Conservation (phyloP, 2,329 filamentous ascomycete genomes). For the Periconia digitata region DNA sequence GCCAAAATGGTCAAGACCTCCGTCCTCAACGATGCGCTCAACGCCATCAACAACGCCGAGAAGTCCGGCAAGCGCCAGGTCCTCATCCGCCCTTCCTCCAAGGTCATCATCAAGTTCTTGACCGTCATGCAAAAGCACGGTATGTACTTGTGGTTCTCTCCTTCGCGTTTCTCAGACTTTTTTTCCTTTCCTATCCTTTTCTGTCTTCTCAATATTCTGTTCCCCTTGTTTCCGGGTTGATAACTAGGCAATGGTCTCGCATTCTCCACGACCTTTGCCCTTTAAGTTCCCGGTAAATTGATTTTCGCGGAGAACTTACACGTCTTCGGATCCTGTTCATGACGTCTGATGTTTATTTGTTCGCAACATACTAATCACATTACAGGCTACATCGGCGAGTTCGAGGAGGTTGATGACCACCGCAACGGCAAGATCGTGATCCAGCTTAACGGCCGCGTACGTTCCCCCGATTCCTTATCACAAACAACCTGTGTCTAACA, state of each 20-base stretch:
- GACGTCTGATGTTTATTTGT: slow-evolving; percentile 92
- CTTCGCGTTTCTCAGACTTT: not conserved
- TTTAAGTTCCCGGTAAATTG: slow-evolving; percentile 99
- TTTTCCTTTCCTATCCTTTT: slow-evolving; percentile 31
- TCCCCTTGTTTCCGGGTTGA: slow-evolving; percentile 75
- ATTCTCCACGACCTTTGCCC: slow-evolving; percentile 84
- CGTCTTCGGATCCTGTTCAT: slow-evolving; percentile 74
- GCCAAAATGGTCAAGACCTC: slow-evolving; percentile 98
- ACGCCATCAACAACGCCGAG: slow-evolving; percentile 99
- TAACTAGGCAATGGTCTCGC: slow-evolving; percentile 99
- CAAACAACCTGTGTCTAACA: slow-evolving; percentile 5
- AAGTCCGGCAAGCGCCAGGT: slow-evolving; percentile 99
- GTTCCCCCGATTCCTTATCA: slow-evolving; percentile 16
- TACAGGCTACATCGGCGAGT: slow-evolving; percentile 97
- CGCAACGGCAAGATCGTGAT: slow-evolving; percentile 99
- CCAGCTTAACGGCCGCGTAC: slow-evolving; percentile 90
- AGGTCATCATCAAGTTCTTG: slow-evolving; percentile 99
- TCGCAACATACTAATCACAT: slow-evolving; percentile 76
- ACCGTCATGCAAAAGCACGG: slow-evolving; percentile 99
- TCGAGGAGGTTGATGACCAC: slow-evolving; percentile 99
- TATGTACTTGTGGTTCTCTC: slow-evolving; percentile 62
- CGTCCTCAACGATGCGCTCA: slow-evolving; percentile 98
- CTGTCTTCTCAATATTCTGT: no score
- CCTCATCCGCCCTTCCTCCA: slow-evolving; percentile 94
- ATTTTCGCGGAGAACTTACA: slow-evolving; percentile 90